Evolutionary conservation across 306 rosid genomes (phyloP).

Genomic region (Malus sylvestris): DNA sequence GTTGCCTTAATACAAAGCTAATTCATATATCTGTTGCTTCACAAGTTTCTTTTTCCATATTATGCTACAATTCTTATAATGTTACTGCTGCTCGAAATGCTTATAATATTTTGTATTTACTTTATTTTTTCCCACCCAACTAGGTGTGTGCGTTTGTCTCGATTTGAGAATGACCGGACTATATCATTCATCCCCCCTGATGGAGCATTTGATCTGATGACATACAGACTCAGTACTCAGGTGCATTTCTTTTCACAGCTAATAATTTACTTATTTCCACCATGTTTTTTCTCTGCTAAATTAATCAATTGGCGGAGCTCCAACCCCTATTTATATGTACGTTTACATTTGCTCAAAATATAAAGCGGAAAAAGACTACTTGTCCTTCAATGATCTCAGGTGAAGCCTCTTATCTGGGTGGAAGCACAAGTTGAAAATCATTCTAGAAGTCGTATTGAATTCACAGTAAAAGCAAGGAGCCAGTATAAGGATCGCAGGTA

Average conservation of each 20-base stretch:
- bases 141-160: conserved; percentile 94
- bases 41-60: background rate
- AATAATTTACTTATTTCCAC: background rate
- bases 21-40: background rate
- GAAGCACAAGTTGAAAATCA: conserved; percentile 85
- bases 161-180: conserved; percentile 83
- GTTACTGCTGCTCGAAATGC: background rate
- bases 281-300: background rate
- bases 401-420: conserved; percentile 78
- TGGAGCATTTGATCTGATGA: conserved; percentile 83
- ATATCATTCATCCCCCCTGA: conserved; percentile 87
- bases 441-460: conserved; percentile 71
- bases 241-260: conserved; percentile 16
- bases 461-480: conserved; percentile 74
- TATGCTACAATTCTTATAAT: background rate
- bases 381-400: conserved; percentile 30
- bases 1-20: conserved; percentile 10
- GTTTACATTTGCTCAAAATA: background rate
- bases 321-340: background rate
- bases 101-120: background rate
- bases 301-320: background rate
- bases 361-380: background rate
- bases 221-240: conserved; percentile 88
- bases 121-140: conserved; percentile 6
- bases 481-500: conserved; percentile 91